Percentiles rank a stretch among this genome's conserved stretches.
Conservation (phyloP, 805 yeast genomes). For the Cephaloascus fragrans region DNA sequence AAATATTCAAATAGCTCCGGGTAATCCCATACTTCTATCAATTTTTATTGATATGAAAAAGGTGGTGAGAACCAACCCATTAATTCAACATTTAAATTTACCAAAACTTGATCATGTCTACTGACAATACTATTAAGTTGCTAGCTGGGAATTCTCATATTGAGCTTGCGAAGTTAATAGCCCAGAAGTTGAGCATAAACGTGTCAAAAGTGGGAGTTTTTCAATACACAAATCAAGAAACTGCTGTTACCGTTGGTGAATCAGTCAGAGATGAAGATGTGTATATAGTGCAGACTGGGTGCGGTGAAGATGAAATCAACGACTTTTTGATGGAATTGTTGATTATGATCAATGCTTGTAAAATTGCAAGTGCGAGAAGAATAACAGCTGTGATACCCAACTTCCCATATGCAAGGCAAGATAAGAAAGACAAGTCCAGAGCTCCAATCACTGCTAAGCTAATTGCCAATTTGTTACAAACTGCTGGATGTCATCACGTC, state of each 20-base stretch:
- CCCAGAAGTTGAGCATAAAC: slow-evolving; percentile 53
- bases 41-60: too few species aligned
- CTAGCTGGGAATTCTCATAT: slow-evolving; percentile 74
- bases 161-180: slow-evolving; percentile 64
- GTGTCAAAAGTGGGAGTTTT: slow-evolving; percentile 72
- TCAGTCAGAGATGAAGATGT: slow-evolving; percentile 89
- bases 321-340: slow-evolving; percentile 82
- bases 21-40: too few species aligned
- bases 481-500: slow-evolving; percentile 93
- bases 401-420: slow-evolving; percentile 97
- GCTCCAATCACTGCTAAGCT: slow-evolving; percentile 96
- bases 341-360: slow-evolving; percentile 88
- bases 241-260: slow-evolving; percentile 81
- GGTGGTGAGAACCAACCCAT: too few species aligned
- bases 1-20: too few species aligned
- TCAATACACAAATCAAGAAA: slow-evolving; percentile 81
- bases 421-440: slow-evolving; percentile 89
- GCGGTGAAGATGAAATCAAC: slow-evolving; percentile 65
- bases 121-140: slow-evolving; percentile 36
- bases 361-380: slow-evolving; percentile 89
- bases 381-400: slow-evolving; percentile 93
- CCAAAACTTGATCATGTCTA: slow-evolving; percentile 10
- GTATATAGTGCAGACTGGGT: slow-evolving; percentile 76
- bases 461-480: slow-evolving; percentile 81
- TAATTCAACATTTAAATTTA: too few species aligned